A percentile compares a stretch with the other conserved stretches of the same genome.
Evolutionary conservation across 306 rosid genomes (phyloP).

Genomic region (Rosa rugosa): DNA sequence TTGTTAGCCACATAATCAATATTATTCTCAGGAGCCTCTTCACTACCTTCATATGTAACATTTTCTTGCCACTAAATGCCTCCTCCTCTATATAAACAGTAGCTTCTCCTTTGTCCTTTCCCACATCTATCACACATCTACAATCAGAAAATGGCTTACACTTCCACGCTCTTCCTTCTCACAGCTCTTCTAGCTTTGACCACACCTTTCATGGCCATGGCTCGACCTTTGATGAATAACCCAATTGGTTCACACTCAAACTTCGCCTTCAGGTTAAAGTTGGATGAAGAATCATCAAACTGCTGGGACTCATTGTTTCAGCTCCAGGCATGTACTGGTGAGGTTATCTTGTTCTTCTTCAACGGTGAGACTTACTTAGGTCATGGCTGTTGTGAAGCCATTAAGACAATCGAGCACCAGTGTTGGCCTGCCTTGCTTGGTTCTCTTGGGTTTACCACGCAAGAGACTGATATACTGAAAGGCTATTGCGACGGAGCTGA

Average conservation of each 20-base stretch:
- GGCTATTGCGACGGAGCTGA: conserved; percentile 48
- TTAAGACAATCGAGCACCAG: conserved; percentile 43
- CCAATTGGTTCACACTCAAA: not conserved
- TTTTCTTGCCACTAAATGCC: not conserved
- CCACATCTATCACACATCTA: not conserved
- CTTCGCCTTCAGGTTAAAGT: conserved; percentile 40
- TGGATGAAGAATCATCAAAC: conserved; percentile 37
- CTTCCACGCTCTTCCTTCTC: conserved; percentile 18
- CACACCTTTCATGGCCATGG: conserved; percentile 15
- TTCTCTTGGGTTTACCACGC: conserved; percentile 53
- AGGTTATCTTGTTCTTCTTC: conserved; percentile 53
- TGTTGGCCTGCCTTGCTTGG: conserved; percentile 68
- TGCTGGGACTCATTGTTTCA: conserved; percentile 64
- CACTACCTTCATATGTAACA: not conserved
- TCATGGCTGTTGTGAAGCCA: conserved; percentile 52
- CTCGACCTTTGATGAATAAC: conserved; percentile 10
- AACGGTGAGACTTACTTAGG: conserved; percentile 60
- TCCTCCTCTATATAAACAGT: conserved; percentile 6
- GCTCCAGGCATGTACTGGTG: conserved; percentile 61
- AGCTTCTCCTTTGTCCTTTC: not conserved
- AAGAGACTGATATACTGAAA: conserved; percentile 53
- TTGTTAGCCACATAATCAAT: no score
- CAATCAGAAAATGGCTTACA: conserved; percentile 27
- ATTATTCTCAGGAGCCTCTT: no score
- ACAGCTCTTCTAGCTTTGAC: conserved; percentile 13